Evolutionary conservation across 352 stramenopile species (phyloP).

Genomic region (Phytophthora tentaculata): DNA sequence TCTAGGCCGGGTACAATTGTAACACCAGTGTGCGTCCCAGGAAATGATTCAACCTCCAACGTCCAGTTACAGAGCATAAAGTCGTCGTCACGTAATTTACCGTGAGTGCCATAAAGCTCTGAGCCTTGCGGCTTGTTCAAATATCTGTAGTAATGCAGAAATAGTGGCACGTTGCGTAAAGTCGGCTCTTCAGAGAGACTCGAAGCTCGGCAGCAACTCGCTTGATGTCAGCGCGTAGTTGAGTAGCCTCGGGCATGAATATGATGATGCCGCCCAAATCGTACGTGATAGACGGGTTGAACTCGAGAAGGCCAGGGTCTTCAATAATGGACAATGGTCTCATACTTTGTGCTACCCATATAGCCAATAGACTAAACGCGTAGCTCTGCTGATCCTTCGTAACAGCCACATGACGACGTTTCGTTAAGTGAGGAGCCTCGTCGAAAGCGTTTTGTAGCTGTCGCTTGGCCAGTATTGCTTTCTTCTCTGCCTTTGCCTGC

Average conservation of each 20-base stretch:
- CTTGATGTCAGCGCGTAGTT: not conserved
- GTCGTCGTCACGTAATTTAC: not conserved
- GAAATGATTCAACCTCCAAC: not conserved
- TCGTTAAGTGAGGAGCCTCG: not conserved
- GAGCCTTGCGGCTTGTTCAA: not conserved
- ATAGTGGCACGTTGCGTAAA: not conserved
- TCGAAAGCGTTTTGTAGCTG: conserved; percentile 16
- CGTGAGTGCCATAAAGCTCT: not conserved
- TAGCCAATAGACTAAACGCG: conserved; percentile 1
- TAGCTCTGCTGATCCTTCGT: not conserved
- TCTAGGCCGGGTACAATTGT: too few relatives aligned
- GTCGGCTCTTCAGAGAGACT: not conserved
- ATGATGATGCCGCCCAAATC: not conserved
- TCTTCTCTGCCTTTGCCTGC: conserved; percentile 1
- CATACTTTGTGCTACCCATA: not conserved
- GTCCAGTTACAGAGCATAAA: not conserved
- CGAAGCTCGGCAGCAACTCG: not conserved
- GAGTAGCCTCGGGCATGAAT: not conserved
- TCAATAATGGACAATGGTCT: not conserved
- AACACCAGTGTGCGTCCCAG: too few relatives aligned
- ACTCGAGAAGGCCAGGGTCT: not conserved
- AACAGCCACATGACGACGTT: not conserved
- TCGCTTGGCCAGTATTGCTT: conserved; percentile 1
- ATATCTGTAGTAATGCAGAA: not conserved
- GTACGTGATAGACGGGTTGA: not conserved